Evolutionary conservation across 345 rosid genomes (phyloP).

Genomic region (Psidium guajava): DNA sequence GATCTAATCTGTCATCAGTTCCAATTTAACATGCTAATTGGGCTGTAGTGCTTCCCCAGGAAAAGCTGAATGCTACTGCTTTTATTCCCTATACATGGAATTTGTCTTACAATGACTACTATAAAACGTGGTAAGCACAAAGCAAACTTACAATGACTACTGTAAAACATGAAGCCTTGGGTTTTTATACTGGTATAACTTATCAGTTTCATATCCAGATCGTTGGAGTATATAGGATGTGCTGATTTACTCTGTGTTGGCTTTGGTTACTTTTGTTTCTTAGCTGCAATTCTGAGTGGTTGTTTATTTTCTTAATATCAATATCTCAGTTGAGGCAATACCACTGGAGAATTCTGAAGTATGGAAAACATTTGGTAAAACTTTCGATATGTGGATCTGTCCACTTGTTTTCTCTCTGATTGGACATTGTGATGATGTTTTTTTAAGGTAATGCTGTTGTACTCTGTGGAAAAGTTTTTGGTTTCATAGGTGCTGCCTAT

Average conservation of each 20-base stretch:
- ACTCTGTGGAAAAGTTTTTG: not conserved
- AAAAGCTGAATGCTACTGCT: not conserved
- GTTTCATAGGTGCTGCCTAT: not conserved
- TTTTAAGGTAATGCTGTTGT: conserved; percentile 44
- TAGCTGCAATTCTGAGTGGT: not conserved
- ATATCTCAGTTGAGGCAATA: conserved; percentile 40
- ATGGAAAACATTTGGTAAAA: conserved; percentile 71
- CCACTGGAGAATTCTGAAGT: conserved; percentile 48
- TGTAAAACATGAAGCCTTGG: not conserved
- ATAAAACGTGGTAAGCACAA: not conserved
- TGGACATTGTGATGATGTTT: conserved; percentile 62
- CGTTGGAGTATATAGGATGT: not conserved
- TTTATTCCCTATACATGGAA: not conserved
- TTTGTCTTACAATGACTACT: not conserved
- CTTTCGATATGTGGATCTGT: conserved; percentile 83
- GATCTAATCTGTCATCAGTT: not conserved
- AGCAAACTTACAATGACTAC: not conserved
- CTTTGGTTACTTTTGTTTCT: not conserved
- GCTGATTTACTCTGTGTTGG: not conserved
- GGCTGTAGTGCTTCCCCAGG: not conserved
- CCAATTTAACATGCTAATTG: not conserved
- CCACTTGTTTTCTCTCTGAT: conserved; percentile 69
- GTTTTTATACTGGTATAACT: not conserved
- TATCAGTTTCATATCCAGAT: not conserved
- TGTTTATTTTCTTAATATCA: not conserved